Percentiles rank a stretch among this genome's conserved stretches.
Evolutionary conservation across 148 eudicot genomes (phyloP).

Genomic region (Fagopyrum tataricum): DNA sequence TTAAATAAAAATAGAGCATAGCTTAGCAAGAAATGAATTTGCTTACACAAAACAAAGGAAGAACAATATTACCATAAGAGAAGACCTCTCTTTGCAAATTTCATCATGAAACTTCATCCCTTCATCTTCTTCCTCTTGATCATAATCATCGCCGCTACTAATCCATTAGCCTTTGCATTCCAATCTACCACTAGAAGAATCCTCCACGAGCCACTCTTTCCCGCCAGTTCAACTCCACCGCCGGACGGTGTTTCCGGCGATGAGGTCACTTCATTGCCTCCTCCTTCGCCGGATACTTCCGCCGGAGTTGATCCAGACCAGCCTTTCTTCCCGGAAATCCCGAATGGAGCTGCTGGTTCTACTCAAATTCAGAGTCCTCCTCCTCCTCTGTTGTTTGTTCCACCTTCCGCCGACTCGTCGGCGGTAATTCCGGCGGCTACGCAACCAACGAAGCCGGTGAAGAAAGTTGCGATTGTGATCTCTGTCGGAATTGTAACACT

Average conservation of each 20-base stretch:
- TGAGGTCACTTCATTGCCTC: slow-evolving; percentile 7
- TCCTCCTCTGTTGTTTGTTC: slow-evolving; percentile 21
- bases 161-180: neutral
- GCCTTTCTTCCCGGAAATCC: slow-evolving; percentile 89
- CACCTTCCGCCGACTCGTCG: slow-evolving; percentile 17
- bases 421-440: slow-evolving; percentile 38
- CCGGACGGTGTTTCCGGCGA: neutral
- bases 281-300: neutral
- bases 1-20: neutral
- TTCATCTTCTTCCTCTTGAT: neutral
- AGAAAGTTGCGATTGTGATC: slow-evolving; percentile 68
- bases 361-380: slow-evolving; percentile 14
- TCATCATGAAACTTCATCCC: neutral
- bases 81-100: neutral
- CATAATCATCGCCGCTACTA: neutral
- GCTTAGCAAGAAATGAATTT: neutral
- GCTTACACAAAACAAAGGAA: slow-evolving; percentile 7
- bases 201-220: slow-evolving; percentile 18
- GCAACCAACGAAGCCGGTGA: slow-evolving; percentile 48
- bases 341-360: slow-evolving; percentile 22
- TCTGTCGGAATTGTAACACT: slow-evolving; percentile 69
- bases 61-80: neutral
- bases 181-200: neutral
- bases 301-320: slow-evolving; percentile 28
- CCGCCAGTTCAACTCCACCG: slow-evolving; percentile 4